Conservation (phyloP, 169 alveolate species). For the Cyclospora cayetanensis region DNA sequence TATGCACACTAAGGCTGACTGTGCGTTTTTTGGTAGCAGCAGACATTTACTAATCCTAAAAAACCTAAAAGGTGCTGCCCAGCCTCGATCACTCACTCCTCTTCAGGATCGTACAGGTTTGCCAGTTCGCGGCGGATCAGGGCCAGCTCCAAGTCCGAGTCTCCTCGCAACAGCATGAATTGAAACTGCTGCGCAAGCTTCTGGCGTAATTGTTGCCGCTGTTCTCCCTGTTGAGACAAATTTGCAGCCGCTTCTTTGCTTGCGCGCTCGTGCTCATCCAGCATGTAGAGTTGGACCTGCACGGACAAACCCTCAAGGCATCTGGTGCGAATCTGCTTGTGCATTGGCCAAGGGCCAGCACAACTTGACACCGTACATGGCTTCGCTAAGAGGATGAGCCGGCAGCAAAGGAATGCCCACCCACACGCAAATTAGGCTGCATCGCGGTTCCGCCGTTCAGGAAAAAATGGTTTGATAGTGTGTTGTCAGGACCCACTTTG, state of each 20-base stretch:
- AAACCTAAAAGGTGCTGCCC: background rate
- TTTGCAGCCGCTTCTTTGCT: conserved; percentile 63
- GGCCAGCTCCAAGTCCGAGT: conserved; percentile 60
- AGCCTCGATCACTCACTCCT: conserved; percentile 5
- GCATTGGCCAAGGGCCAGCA: background rate
- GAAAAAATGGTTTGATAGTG: no score
- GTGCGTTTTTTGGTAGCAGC: background rate
- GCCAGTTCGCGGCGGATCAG: conserved; percentile 53
- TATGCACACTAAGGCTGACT: no score
- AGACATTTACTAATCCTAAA: background rate
- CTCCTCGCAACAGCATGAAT: conserved; percentile 57
- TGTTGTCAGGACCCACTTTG: conserved; percentile 60
- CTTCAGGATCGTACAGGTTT: conserved; percentile 46
- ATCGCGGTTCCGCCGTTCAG: no score
- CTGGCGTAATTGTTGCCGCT: conserved; percentile 64
- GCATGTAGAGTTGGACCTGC: conserved; percentile 61
- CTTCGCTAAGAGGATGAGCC: background rate
- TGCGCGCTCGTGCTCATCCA: conserved; percentile 60
- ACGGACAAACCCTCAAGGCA: background rate
- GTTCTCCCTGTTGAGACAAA: conserved; percentile 61
- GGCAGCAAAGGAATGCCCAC: background rate
- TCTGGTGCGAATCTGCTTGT: no score
- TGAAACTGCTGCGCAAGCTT: conserved; percentile 60
- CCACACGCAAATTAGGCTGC: no score
- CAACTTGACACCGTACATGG: background rate